These are phyloP conservation scores for Jatropha podagrica DNA, from an alignment of 441 rosid species.

Conservation along the genomic window DNA sequence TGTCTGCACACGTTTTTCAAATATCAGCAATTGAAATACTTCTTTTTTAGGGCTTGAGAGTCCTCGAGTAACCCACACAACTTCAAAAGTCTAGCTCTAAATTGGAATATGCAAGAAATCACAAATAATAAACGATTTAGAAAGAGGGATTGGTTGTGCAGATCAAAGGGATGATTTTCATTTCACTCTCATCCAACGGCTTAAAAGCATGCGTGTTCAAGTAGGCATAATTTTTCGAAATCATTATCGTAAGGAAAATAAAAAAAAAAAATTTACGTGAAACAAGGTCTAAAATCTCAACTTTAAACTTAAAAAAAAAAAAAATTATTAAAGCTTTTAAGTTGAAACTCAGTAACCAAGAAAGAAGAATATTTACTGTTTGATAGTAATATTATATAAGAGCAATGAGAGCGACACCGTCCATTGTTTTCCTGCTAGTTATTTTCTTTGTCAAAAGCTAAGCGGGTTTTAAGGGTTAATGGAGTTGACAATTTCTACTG, in stretches of 20 bases:
- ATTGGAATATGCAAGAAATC: background rate
- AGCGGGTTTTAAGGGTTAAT: conserved; percentile 41
- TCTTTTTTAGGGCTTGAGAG: background rate
- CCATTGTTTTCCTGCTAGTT: conserved; percentile 16
- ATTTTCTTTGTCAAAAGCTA: conserved; percentile 38
- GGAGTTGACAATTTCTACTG: conserved; percentile 33
- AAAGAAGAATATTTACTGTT: background rate
- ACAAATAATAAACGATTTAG: no score
- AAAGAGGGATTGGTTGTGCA: no score
- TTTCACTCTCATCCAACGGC: no score
- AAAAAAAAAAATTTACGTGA: no score
- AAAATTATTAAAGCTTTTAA: background rate
- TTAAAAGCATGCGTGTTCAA: no score
- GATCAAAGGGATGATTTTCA: no score
- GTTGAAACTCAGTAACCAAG: conserved; percentile 10
- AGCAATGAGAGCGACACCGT: conserved; percentile 24
- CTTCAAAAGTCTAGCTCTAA: background rate
- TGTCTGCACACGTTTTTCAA: background rate
- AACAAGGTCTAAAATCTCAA: background rate
- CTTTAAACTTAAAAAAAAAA: conserved; percentile 5
- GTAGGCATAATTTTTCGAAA: no score
- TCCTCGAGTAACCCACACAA: background rate
- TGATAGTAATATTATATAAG: background rate
- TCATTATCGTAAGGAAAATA: no score
- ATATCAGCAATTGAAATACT: conserved; percentile 5